Evolutionary conservation across 2,329 filamentous ascomycete genomes (phyloP).

Genomic region (Penicillium sp.): DNA sequence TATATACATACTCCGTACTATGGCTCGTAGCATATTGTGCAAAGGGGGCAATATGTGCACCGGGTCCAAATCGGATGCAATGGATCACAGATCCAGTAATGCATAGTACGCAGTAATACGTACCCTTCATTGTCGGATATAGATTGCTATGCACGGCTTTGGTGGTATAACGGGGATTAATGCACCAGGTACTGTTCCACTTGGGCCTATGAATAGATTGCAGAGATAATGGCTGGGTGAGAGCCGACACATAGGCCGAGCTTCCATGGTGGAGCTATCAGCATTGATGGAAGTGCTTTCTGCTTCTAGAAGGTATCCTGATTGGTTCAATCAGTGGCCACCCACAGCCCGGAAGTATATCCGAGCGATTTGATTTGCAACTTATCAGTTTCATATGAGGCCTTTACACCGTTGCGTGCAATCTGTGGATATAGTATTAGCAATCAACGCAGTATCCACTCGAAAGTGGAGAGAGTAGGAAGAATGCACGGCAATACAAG

Average conservation of each 20-base stretch:
- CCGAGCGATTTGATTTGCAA: neutral
- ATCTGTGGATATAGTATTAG: neutral
- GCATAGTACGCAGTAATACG: no score
- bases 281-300: neutral
- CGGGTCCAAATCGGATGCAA: slow-evolving; percentile 3
- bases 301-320: neutral
- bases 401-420: neutral
- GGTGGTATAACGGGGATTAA: neutral
- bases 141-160: neutral
- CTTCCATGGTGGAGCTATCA: slow-evolving; percentile 1
- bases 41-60: slow-evolving; percentile 4
- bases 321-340: neutral
- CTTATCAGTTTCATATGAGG: neutral
- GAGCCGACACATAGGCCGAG: slow-evolving; percentile 7
- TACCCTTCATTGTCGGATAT: neutral
- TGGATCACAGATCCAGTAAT: neutral
- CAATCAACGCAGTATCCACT: neutral
- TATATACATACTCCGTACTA: neutral
- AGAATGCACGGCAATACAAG: neutral
- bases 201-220: neutral
- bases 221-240: neutral
- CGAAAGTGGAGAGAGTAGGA: neutral
- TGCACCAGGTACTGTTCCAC: neutral
- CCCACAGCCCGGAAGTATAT: neutral
- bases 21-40: neutral